Evolutionary conservation across 2,329 filamentous ascomycete species (phyloP), one percentile per base, ranked within the genome.

Genomic region (Trichoderma sp.): DNA sequence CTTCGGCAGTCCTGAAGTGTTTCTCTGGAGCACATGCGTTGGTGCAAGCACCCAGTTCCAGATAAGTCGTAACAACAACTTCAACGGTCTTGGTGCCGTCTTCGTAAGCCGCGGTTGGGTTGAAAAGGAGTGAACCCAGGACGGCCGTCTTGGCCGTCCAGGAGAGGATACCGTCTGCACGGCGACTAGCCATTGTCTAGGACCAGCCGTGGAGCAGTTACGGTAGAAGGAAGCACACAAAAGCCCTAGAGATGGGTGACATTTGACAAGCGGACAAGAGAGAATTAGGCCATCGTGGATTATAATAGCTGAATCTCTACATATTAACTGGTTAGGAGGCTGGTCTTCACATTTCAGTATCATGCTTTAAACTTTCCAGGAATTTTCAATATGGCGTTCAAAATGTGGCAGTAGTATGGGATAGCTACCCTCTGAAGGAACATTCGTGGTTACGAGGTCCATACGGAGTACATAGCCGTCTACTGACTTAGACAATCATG

Each of bases 151-250:
- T 70, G 16, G 60, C 68, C 55, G 66, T 68, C 72, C 71, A 68
- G 49, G 65, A 58, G 66, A 69, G 49, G 10, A 21, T n/a, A 58
- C 72, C 61, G 55, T 40, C 47, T 33, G 52, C 31, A 31, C 69
- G 31, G 24, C 69, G 55, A 37, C 64, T 35, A 37, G 65, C 31
- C 64, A 68, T 70, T 14, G 14, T 62, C 21, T 40, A 13, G 31
- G 37, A 68, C 57, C 57, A 68, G 43, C 59, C 64, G 53, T 14
- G 83, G 56, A 14, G 29, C 58, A 69, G 37, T n/a, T 7, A 65
- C 68, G 53, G 49, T 29, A 16, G 27, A 47, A 27, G 29, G 11
- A 59, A 60, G n/a, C 11, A 7, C 43, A 29, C 27, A 13, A 21
- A 16, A 47, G 21, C 24, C 16, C 40, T 31, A 60, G n/a, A 58